Evolutionary conservation across 495 filamentous ascomycete species (phyloP).

Genomic region (Trichocladium uniseriatum): DNA sequence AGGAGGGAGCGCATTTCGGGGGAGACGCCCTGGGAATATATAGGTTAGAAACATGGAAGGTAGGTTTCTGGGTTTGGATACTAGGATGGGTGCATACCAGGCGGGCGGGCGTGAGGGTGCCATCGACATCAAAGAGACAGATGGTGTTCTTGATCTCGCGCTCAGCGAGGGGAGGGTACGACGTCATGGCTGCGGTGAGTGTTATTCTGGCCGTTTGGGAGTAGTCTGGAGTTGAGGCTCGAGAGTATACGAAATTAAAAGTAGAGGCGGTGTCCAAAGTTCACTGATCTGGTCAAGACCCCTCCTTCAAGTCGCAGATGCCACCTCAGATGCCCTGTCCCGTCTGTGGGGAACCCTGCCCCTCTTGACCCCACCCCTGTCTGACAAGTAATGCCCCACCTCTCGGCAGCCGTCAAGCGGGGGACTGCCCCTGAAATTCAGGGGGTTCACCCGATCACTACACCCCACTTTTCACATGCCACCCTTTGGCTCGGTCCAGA

Average conservation of each 20-base stretch:
- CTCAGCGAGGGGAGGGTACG: constrained; percentile 64
- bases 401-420: not conserved
- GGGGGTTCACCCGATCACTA: too few relatives aligned
- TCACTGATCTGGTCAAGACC: too few relatives aligned
- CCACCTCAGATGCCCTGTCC: too few relatives aligned
- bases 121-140: constrained; percentile 88
- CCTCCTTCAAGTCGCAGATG: too few relatives aligned
- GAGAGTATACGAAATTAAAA: too few relatives aligned
- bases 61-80: not conserved
- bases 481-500: too few relatives aligned
- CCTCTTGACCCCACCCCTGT: constrained; percentile 5
- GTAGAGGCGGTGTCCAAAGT: not conserved
- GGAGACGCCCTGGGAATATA: constrained; percentile 32
- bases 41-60: too few relatives aligned
- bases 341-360: constrained; percentile 5
- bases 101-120: constrained; percentile 72
- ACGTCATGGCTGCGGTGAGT: constrained; percentile 26
- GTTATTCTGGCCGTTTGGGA: not conserved
- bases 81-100: constrained; percentile 40
- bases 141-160: constrained; percentile 85
- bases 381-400: not conserved
- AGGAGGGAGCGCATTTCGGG: constrained; percentile 80
- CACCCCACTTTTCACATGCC: too few relatives aligned
- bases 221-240: too few relatives aligned
- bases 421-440: not conserved